Percentiles rank a stretch among this genome's conserved stretches.
Evolutionary conservation across 169 alveolate genomes (phyloP).

Genomic region (Theileria annulata): DNA sequence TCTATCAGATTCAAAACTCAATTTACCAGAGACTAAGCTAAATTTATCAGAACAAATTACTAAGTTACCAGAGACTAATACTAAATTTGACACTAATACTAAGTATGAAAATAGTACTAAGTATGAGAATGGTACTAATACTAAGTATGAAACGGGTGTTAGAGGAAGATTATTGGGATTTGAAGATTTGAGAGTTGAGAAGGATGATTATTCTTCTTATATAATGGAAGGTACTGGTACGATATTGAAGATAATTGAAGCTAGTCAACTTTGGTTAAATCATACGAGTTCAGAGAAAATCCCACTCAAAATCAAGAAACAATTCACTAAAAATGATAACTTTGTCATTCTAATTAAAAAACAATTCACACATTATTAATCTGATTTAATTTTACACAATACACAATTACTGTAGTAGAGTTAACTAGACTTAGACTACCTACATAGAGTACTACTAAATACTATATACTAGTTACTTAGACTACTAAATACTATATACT

Average conservation of each 20-base stretch:
- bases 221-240: conserved; percentile 40
- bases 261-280: conserved; percentile 39
- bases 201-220: background rate
- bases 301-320: conserved; percentile 10
- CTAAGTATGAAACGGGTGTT: no score
- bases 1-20: no score
- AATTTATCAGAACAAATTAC: no score
- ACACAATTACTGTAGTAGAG: background rate
- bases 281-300: conserved; percentile 34
- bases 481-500: no score
- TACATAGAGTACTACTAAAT: background rate
- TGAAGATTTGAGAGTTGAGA: background rate
- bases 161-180: no score
- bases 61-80: no score
- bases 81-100: no score
- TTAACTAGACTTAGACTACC: background rate
- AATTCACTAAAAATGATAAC: conserved; percentile 25
- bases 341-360: conserved; percentile 23
- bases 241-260: conserved; percentile 37
- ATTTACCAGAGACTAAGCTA: no score
- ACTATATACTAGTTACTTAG: no score
- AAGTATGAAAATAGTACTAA: no score
- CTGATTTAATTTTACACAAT: background rate
- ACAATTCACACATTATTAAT: background rate
- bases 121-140: no score